phyloP scores from a whole-genome alignment of 2,329 filamentous ascomycete genomes.

The Phyllosticta citriasiana region DNA sequence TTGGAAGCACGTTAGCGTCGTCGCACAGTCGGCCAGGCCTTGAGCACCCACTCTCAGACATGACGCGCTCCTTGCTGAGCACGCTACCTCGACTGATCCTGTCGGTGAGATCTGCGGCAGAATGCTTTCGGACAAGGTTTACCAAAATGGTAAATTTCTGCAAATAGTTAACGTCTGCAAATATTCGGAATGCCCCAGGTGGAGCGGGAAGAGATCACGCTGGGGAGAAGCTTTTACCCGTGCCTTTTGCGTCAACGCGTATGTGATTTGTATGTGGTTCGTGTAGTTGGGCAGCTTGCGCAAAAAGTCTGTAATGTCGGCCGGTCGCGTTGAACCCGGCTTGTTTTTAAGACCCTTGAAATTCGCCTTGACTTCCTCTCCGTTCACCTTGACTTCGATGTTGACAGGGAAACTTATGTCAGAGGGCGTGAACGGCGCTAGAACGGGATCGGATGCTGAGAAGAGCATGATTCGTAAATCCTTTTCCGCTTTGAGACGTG shows the following conservation, averaged over 20 bases:
- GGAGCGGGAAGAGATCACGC: not conserved
- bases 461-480: conserved; percentile 70
- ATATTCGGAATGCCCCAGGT: not conserved
- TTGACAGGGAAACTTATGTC: conserved; percentile 88
- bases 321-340: conserved; percentile 85
- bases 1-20: not conserved
- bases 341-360: conserved; percentile 92
- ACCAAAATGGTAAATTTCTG: conserved; percentile 47
- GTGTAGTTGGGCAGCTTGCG: conserved; percentile 59
- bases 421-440: conserved; percentile 22
- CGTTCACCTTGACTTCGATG: conserved; percentile 84
- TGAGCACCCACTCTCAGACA: conserved; percentile 65
- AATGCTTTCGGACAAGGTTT: conserved; percentile 64
- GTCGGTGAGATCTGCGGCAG: conserved; percentile 60
- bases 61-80: conserved; percentile 70
- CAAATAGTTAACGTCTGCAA: not conserved
- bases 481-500: conserved; percentile 50
- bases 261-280: conserved; percentile 78
- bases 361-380: conserved; percentile 83
- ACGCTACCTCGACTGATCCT: conserved; percentile 56
- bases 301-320: conserved; percentile 74
- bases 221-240: conserved; percentile 14
- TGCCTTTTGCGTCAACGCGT: conserved; percentile 80
- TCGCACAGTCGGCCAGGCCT: not conserved
- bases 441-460: conserved; percentile 53